A percentile compares a stretch with the other conserved stretches of the same genome.
Conservation (phyloP, 257 asterid genomes). For the Solanum dulcamara region DNA sequence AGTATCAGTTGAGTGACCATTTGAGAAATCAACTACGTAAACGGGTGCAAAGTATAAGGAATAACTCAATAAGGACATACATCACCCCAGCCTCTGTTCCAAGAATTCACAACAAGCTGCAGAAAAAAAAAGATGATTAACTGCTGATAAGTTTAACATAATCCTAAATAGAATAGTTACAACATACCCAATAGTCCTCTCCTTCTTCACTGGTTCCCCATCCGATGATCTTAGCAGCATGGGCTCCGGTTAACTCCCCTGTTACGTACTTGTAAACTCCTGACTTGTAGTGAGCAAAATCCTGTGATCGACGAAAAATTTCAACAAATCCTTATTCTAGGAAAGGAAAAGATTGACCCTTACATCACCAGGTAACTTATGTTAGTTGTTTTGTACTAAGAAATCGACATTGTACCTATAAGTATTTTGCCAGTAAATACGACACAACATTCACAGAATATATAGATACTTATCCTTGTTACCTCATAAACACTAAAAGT, state of each 20-base stretch:
- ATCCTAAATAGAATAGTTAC: background rate
- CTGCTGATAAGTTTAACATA: background rate
- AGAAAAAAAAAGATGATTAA: background rate
- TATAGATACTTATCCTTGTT: background rate
- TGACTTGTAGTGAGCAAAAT: constrained; percentile 81
- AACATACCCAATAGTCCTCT: constrained; percentile 81
- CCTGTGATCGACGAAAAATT: constrained; percentile 27
- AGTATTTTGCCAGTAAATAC: background rate
- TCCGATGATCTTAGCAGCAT: constrained; percentile 88
- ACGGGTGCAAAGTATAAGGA: too few species aligned
- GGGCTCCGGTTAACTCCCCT: constrained; percentile 75
- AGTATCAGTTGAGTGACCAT: background rate
- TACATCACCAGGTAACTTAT: background rate
- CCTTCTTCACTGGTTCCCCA: constrained; percentile 83
- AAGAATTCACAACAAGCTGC: constrained; percentile 90
- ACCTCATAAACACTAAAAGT: constrained; percentile 92
- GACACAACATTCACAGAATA: background rate
- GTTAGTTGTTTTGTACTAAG: background rate
- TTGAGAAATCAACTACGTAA: background rate
- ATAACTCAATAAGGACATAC: constrained; percentile 33
- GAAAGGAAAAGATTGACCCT: background rate
- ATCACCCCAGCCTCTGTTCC: constrained; percentile 98
- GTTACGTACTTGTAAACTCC: constrained; percentile 79
- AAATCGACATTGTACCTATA: background rate
- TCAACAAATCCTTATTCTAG: background rate